phyloP scores from a whole-genome alignment of 306 rosid species.

The Mimosa pudica region DNA sequence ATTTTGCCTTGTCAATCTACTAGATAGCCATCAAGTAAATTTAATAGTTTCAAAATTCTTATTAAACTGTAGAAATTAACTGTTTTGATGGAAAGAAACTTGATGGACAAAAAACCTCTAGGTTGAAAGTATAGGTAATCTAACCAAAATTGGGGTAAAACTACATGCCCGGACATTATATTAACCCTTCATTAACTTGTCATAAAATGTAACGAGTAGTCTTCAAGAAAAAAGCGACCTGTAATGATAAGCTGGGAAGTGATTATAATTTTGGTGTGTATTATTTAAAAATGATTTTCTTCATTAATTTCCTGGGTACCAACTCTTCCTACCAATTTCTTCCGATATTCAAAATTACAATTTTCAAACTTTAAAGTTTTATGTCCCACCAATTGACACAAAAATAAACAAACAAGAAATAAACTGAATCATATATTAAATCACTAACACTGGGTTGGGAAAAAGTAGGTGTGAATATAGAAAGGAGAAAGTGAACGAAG shows the following conservation, averaged over 20 bases:
- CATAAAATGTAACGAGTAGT: not conserved
- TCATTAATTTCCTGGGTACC: not conserved
- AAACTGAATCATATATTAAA: too few relatives aligned
- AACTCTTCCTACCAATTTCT: not conserved
- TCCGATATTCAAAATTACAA: not conserved
- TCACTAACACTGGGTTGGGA: conserved; percentile 6
- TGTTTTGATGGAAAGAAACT: too few relatives aligned
- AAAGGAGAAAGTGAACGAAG: conserved; percentile 15
- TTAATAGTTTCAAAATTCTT: too few relatives aligned
- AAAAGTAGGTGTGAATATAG: not conserved
- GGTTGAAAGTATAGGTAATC: too few relatives aligned
- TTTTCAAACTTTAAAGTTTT: not conserved
- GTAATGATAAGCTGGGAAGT: not conserved
- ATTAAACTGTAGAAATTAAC: too few relatives aligned
- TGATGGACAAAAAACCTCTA: too few relatives aligned
- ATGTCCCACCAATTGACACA: not conserved
- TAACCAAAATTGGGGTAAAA: too few relatives aligned
- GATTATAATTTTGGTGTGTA: not conserved
- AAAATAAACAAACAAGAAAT: not conserved
- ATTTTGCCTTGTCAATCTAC: too few relatives aligned
- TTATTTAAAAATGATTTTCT: not conserved
- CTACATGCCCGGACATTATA: too few relatives aligned
- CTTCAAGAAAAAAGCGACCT: not conserved
- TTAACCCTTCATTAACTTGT: too few relatives aligned
- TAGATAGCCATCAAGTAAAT: too few relatives aligned